Percentiles rank a stretch among this genome's conserved stretches.
phyloP scores from a whole-genome alignment of 1,139 yeast genomes.

The Pichia sp. region DNA sequence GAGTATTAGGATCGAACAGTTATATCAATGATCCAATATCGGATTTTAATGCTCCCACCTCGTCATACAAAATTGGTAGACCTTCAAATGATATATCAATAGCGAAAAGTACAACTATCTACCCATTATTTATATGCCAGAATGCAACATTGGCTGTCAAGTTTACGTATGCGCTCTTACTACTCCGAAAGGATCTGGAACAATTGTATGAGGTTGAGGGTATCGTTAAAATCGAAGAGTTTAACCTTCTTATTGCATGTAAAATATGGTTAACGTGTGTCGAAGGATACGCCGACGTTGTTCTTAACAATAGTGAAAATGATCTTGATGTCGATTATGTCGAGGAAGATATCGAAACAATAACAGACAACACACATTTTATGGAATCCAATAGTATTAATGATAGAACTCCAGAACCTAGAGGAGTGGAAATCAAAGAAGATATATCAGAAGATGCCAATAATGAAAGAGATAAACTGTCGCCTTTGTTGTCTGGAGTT shows the following conservation, averaged over 20 bases:
- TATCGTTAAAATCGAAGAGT: slow-evolving; percentile 28
- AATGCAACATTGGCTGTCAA: slow-evolving; percentile 40
- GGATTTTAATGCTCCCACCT: not conserved
- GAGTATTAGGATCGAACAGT: slow-evolving; percentile 49
- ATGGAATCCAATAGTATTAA: not conserved
- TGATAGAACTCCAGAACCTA: not conserved
- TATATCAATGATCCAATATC: slow-evolving; percentile 51
- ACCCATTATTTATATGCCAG: slow-evolving; percentile 50
- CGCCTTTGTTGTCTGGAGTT: slow-evolving; percentile 1
- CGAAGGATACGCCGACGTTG: slow-evolving; percentile 17
- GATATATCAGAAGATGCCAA: not conserved
- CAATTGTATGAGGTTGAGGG: slow-evolving; percentile 42
- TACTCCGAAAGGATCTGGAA: slow-evolving; percentile 48
- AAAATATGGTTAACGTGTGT: slow-evolving; percentile 33
- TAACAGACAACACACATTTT: not conserved
- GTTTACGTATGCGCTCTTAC: slow-evolving; percentile 50
- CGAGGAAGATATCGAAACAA: not conserved
- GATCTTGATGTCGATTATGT: not conserved
- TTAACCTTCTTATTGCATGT: slow-evolving; percentile 32
- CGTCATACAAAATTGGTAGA: slow-evolving; percentile 16
- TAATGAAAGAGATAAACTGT: not conserved
- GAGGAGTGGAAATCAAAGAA: not conserved
- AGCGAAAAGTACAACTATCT: slow-evolving; percentile 29
- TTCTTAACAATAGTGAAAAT: slow-evolving; percentile 18
- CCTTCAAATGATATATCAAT: slow-evolving; percentile 29